Evolutionary conservation across 2,329 filamentous ascomycete genomes (phyloP).

Genomic region (Lizonia empirigonia): DNA sequence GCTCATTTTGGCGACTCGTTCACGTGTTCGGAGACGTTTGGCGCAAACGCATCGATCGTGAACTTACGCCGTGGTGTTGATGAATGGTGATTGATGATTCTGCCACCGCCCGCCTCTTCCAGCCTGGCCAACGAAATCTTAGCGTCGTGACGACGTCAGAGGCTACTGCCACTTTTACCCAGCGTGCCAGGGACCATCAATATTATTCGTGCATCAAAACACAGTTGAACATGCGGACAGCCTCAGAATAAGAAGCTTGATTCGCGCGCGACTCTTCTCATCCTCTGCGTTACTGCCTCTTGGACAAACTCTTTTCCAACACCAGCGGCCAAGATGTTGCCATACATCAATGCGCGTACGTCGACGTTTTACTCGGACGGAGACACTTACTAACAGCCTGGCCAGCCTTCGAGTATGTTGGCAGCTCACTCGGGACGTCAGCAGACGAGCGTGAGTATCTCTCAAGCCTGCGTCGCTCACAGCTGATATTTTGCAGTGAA

Average conservation of each 20-base stretch:
- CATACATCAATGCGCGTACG: slow-evolving; percentile 67
- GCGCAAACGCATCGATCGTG: slow-evolving; percentile 8
- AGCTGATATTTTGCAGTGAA: slow-evolving; percentile 71
- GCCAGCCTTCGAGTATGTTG: slow-evolving; percentile 66
- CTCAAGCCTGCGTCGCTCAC: neutral
- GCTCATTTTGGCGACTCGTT: slow-evolving; percentile 65
- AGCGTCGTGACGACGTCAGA: slow-evolving; percentile 28
- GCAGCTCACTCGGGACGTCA: slow-evolving; percentile 64
- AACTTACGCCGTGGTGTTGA: slow-evolving; percentile 15
- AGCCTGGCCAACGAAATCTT: slow-evolving; percentile 5
- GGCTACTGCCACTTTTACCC: slow-evolving; percentile 8
- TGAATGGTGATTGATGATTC: no score
- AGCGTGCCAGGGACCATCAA: slow-evolving; percentile 13
- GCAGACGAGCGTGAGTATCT: slow-evolving; percentile 65
- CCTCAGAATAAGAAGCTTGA: slow-evolving; percentile 19
- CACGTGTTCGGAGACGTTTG: neutral
- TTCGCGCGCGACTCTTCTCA: neutral
- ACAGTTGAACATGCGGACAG: slow-evolving; percentile 21
- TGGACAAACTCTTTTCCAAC: neutral
- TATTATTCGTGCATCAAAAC: slow-evolving; percentile 8
- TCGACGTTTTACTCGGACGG: slow-evolving; percentile 3
- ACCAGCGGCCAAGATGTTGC: slow-evolving; percentile 58
- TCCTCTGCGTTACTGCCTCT: neutral
- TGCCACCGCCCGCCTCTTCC: slow-evolving; percentile 11
- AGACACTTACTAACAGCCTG: slow-evolving; percentile 8